Evolutionary conservation across 1,284 basidiomycete species (phyloP).

Genomic region (Papiliotrema fonsecae): DNA sequence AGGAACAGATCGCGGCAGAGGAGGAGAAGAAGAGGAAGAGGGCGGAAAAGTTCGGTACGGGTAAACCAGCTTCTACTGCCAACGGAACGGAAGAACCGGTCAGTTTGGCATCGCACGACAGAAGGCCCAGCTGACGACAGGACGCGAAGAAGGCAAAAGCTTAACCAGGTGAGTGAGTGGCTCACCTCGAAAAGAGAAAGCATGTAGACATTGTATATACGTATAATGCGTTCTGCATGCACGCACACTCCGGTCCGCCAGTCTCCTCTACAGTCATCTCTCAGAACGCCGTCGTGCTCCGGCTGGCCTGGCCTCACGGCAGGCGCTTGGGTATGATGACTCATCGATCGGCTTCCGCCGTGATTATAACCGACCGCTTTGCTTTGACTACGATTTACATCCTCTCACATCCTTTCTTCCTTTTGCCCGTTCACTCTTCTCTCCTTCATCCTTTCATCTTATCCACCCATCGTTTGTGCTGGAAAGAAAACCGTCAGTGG

Average conservation of each 20-base stretch:
- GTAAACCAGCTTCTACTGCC: slow-evolving; percentile 8
- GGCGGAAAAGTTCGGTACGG: slow-evolving; percentile 46
- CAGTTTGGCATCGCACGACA: background rate
- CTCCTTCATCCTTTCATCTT: background rate
- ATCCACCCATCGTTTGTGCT: background rate
- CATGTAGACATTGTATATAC: background rate
- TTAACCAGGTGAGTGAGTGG: slow-evolving; percentile 32
- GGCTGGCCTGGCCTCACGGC: no score
- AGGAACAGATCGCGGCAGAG: slow-evolving; percentile 34
- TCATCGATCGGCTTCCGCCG: background rate
- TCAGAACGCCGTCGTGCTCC: no score
- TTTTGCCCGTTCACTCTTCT: background rate
- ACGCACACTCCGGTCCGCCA: no score
- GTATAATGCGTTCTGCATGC: no score
- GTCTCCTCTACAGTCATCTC: no score
- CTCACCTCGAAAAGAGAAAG: background rate
- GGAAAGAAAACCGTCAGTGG: no score
- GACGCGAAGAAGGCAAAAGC: slow-evolving; percentile 44
- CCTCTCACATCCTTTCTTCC: background rate
- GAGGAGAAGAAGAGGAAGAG: slow-evolving; percentile 51
- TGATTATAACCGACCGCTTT: background rate
- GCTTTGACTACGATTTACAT: background rate
- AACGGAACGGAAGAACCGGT: slow-evolving; percentile 6
- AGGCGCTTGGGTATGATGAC: no score
- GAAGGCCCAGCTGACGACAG: slow-evolving; percentile 11